Evolutionary conservation across 257 asterid species (phyloP).

Genomic region (Salvia miltiorrhiza): DNA sequence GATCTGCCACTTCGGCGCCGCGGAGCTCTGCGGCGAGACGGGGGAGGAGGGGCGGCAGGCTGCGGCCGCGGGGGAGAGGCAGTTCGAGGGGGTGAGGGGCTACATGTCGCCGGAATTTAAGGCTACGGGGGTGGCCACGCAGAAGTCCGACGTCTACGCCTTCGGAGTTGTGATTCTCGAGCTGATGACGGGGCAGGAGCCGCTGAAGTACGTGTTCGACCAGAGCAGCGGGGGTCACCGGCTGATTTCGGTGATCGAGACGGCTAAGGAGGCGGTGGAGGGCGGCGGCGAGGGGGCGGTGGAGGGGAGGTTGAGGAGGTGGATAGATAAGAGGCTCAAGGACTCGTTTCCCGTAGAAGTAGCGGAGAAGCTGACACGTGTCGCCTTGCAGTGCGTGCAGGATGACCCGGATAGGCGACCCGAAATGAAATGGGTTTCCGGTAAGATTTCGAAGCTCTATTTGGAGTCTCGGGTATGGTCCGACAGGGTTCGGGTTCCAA

Average conservation of each 20-base stretch:
- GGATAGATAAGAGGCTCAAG: conserved; percentile 81
- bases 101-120: conserved; percentile 95
- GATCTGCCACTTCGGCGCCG: conserved; percentile 95
- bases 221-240: conserved; percentile 42
- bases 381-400: conserved; percentile 77
- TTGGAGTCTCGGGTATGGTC: conserved; percentile 68
- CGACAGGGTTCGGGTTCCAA: conserved; percentile 44
- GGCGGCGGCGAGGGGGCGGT: conserved; percentile 44
- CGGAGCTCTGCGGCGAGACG: conserved; percentile 91
- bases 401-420: conserved; percentile 80
- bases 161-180: conserved; percentile 87
- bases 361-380: conserved; percentile 62
- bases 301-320: conserved; percentile 63
- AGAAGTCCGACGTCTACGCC: conserved; percentile 85
- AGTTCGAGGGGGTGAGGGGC: conserved; percentile 75
- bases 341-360: conserved; percentile 98
- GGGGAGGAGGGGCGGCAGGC: conserved; percentile 14
- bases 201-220: conserved; percentile 52
- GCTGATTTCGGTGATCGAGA: conserved; percentile 50
- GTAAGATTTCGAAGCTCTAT: conserved; percentile 69
- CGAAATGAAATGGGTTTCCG: conserved; percentile 79
- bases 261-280: conserved; percentile 50
- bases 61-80: conserved; percentile 27
- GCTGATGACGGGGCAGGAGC: conserved; percentile 77
- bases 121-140: conserved; percentile 69